These are phyloP conservation scores for Yarrowia sp. DNA, from an alignment of 805 yeast species.

Conservation along the genomic window DNA sequence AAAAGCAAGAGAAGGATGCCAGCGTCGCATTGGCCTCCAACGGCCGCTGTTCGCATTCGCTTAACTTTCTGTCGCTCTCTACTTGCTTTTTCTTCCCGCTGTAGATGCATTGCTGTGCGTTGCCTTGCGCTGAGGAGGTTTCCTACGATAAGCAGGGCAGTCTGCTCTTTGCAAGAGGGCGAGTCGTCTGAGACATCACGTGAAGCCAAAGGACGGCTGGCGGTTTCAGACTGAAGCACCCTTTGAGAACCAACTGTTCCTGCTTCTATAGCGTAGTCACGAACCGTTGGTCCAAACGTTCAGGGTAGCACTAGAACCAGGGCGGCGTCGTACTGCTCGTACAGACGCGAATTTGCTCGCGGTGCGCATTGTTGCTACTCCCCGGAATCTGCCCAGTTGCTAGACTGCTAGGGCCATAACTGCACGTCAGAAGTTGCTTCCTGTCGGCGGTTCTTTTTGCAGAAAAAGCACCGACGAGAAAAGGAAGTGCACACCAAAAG, in stretches of 20 bases:
- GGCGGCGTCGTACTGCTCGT: too few species aligned
- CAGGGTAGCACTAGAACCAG: too few species aligned
- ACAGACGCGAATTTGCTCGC: too few species aligned
- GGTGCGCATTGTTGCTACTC: too few species aligned
- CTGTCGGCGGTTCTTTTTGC: not conserved
- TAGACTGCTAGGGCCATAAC: not conserved
- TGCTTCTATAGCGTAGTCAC: too few species aligned
- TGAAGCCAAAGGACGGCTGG: not conserved
- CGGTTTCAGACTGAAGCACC: too few species aligned
- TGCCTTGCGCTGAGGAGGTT: not conserved
- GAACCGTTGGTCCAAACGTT: too few species aligned
- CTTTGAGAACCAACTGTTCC: too few species aligned
- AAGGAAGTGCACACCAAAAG: too few species aligned
- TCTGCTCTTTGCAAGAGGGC: not conserved
- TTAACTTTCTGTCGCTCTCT: not conserved
- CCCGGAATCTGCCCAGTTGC: too few species aligned
- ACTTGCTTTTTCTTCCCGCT: not conserved
- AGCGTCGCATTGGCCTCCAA: not conserved
- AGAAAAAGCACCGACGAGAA: not conserved
- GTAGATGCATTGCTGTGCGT: not conserved
- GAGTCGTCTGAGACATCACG: not conserved
- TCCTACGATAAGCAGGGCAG: constrained; percentile 16
- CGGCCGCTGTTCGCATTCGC: not conserved
- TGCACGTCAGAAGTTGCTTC: not conserved
- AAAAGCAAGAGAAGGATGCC: too few species aligned